Conservation (phyloP, 345 rosid species). For the Eucalyptus guilfoylei region DNA sequence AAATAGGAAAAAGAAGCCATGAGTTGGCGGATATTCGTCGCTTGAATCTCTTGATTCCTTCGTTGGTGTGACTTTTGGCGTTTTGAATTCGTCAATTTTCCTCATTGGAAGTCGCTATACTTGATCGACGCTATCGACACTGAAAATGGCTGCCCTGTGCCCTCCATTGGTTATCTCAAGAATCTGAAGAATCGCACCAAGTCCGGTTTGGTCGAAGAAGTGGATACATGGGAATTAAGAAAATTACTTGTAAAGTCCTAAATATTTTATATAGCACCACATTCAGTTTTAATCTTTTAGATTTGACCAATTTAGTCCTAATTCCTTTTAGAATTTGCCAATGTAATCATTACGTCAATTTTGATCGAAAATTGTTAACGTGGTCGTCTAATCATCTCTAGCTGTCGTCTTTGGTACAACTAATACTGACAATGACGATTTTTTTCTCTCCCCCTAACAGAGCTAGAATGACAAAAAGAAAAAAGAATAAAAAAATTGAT, state of each 20-base stretch:
- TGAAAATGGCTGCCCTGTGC: background rate
- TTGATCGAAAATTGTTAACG: rapidly evolving
- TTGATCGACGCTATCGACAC: background rate
- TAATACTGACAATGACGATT: rapidly evolving
- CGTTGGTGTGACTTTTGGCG: background rate
- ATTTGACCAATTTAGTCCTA: rapidly evolving
- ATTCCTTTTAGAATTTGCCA: rapidly evolving
- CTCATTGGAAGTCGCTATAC: background rate
- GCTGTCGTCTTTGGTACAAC: rapidly evolving
- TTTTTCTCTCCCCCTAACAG: background rate
- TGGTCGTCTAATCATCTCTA: background rate
- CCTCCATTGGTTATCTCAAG: background rate
- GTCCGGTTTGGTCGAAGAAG: background rate
- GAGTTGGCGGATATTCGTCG: background rate
- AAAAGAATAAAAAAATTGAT: no score
- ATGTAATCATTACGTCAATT: background rate
- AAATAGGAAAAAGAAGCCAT: background rate
- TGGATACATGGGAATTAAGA: background rate
- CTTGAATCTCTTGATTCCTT: background rate
- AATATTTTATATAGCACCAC: no score
- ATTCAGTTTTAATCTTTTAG: no score
- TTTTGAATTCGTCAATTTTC: background rate
- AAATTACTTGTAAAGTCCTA: background rate
- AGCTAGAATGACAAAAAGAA: background rate
- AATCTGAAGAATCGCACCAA: no score